Percentiles rank a stretch among this genome's conserved stretches.
Evolutionary conservation across 2,329 filamentous ascomycete genomes (phyloP).

Genomic region (Aspergillus bombycis): DNA sequence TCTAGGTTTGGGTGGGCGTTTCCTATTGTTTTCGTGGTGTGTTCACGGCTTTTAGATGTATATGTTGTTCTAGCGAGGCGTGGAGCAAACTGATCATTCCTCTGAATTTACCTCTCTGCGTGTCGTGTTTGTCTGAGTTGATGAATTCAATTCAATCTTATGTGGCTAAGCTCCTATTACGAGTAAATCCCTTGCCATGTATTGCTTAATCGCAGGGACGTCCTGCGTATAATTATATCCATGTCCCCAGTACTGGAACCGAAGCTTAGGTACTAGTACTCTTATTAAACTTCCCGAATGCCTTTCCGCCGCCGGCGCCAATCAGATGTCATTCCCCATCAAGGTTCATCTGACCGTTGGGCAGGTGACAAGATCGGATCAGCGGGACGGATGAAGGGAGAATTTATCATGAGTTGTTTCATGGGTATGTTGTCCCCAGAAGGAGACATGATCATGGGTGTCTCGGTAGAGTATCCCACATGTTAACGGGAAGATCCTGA

Average conservation of each 20-base stretch:
- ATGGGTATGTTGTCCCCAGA: no score
- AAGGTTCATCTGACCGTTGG: conserved; percentile 6
- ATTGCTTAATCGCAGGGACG: not conserved
- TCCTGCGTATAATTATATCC: no score
- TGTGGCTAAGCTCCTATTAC: not conserved
- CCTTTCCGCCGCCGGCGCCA: not conserved
- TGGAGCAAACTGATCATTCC: conserved; percentile 12
- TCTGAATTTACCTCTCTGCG: conserved; percentile 1
- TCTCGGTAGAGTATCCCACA: not conserved
- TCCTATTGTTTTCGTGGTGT: conserved; percentile 13
- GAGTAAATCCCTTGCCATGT: not conserved
- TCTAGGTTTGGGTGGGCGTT: conserved; percentile 10
- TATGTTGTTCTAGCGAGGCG: conserved; percentile 28
- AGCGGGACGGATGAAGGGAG: conserved; percentile 28
- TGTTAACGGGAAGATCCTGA: not conserved
- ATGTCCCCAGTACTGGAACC: no score
- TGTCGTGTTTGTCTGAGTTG: not conserved
- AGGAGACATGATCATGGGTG: no score
- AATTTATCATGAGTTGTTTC: not conserved
- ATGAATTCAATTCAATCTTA: not conserved
- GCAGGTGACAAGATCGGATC: conserved; percentile 18
- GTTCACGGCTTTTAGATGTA: conserved; percentile 14
- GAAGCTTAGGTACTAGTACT: not conserved
- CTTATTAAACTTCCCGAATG: not conserved
- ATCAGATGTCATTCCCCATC: not conserved